These are phyloP conservation scores for Daldinia bambusicola DNA, from an alignment of 495 filamentous ascomycete species.

Conservation along the genomic window DNA sequence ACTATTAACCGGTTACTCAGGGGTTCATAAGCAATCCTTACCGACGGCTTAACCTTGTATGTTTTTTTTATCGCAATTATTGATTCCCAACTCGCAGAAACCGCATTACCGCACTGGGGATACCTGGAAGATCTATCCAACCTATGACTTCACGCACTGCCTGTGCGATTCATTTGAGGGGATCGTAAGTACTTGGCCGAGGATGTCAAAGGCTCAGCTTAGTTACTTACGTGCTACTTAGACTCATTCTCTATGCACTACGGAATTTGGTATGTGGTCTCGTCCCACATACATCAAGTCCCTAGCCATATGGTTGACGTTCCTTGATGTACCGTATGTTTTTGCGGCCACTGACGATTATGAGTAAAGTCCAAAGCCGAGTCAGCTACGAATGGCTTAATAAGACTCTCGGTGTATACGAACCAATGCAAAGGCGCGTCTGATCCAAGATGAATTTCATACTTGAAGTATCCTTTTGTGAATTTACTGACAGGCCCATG, in stretches of 20 bases:
- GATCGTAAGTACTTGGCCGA: slow-evolving; percentile 57
- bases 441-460: neutral
- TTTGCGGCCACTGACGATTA: slow-evolving; percentile 6
- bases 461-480: neutral
- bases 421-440: slow-evolving; percentile 78
- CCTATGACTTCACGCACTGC: slow-evolving; percentile 91
- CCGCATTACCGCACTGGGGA: slow-evolving; percentile 78
- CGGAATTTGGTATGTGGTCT: slow-evolving; percentile 76
- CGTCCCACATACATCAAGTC: no score
- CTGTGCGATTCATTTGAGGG: slow-evolving; percentile 89
- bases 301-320: neutral
- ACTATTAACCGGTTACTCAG: slow-evolving; percentile 7
- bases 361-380: slow-evolving; percentile 50
- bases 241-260: slow-evolving; percentile 89
- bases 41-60: no score
- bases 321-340: no score
- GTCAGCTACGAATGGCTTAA: slow-evolving; percentile 91
- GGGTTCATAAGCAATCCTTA: neutral
- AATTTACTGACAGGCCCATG: slow-evolving; percentile 4
- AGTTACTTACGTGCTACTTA: slow-evolving; percentile 12
- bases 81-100: slow-evolving; percentile 55
- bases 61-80: slow-evolving; percentile 16
- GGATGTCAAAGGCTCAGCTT: neutral
- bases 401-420: slow-evolving; percentile 73
- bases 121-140: slow-evolving; percentile 87